Percentiles rank a stretch among this genome's conserved stretches.
phyloP scores from a whole-genome alignment of 257 asterid genomes.

The Rauvolfia tetraphylla region DNA sequence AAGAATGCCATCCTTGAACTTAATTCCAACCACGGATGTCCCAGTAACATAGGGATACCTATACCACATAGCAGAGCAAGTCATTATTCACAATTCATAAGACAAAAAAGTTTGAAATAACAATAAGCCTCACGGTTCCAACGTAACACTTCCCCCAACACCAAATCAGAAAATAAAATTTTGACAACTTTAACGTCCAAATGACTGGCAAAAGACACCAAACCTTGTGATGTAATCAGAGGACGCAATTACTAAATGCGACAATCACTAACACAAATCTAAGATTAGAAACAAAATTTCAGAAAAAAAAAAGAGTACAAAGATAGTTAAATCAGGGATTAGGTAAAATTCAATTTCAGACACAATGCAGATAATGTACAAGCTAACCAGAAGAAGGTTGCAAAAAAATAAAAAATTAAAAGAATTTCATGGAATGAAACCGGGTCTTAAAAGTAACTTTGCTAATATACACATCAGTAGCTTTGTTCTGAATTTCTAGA shows the following conservation, averaged over 20 bases:
- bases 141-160: background rate
- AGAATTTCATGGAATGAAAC: background rate
- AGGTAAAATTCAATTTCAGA: background rate
- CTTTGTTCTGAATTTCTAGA: background rate
- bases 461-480: background rate
- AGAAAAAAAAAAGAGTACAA: too few relatives aligned
- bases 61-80: slow-evolving; percentile 6
- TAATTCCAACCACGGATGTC: slow-evolving; percentile 84
- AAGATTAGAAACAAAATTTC: too few relatives aligned
- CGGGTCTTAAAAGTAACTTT: background rate
- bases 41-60: slow-evolving; percentile 92
- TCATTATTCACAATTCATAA: slow-evolving; percentile 7
- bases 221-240: background rate
- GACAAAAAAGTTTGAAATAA: background rate
- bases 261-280: background rate
- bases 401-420: background rate
- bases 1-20: slow-evolving; percentile 92
- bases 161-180: background rate
- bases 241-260: too few relatives aligned
- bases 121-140: background rate
- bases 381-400: background rate
- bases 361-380: background rate
- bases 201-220: background rate
- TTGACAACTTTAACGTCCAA: background rate
- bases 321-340: background rate